A percentile compares a stretch with the other conserved stretches of the same genome.
Evolutionary conservation across 179 eudicot genomes (phyloP).

Genomic region (Silene vulgaris): DNA sequence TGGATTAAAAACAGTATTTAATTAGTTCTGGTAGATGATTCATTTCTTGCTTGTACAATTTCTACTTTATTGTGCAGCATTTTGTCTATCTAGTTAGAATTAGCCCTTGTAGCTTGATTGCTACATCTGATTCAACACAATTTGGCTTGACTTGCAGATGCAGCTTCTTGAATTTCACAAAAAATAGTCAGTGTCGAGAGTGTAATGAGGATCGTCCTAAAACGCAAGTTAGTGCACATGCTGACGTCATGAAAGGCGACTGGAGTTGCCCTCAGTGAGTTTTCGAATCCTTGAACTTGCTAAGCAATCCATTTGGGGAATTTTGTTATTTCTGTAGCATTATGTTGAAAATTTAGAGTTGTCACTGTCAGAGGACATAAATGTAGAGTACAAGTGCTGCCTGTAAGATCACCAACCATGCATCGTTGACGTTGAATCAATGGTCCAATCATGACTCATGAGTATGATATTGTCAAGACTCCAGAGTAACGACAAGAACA

Average conservation of each 20-base stretch:
- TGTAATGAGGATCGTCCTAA: constrained; percentile 55
- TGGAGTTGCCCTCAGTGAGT: constrained; percentile 89
- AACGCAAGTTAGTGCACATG: constrained; percentile 24
- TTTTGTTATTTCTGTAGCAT: neutral
- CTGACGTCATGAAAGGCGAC: constrained; percentile 50
- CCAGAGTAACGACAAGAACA: too few relatives aligned
- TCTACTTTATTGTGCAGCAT: neutral
- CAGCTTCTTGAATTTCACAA: constrained; percentile 61
- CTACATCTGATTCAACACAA: neutral
- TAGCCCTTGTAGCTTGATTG: neutral
- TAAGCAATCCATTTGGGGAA: neutral
- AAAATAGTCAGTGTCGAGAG: constrained; percentile 51
- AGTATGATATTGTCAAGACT: too few relatives aligned
- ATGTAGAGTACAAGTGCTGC: neutral
- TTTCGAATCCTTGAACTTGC: constrained; percentile 15
- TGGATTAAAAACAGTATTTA: neutral
- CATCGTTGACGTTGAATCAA: too few relatives aligned
- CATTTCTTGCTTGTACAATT: neutral
- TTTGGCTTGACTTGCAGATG: constrained; percentile 53
- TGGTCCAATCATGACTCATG: too few relatives aligned
- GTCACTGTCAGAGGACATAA: neutral
- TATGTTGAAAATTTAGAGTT: neutral
- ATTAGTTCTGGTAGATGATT: neutral
- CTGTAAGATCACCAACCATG: too few relatives aligned
- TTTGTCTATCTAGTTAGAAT: neutral